Percentiles rank a stretch among this genome's conserved stretches.
Conservation (phyloP, 805 yeast species). For the Komagataella phaffii region DNA sequence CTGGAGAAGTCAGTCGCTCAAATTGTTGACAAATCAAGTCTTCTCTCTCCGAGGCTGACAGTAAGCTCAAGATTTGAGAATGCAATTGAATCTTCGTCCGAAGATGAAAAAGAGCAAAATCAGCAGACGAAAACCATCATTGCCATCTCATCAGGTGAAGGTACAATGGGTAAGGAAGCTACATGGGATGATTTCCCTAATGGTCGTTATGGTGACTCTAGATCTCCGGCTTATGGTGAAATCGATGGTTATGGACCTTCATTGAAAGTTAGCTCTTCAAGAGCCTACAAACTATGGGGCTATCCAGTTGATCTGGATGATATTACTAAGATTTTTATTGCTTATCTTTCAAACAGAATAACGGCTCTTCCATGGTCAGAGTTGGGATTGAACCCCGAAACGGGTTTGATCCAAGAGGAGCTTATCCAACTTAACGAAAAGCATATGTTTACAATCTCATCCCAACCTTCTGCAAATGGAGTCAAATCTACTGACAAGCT, state of each 20-base stretch:
- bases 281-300: slow-evolving; percentile 73
- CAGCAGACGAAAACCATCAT: slow-evolving; percentile 43
- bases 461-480: slow-evolving; percentile 91
- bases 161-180: slow-evolving; percentile 76
- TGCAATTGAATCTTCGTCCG: slow-evolving; percentile 14
- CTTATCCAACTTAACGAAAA: slow-evolving; percentile 62
- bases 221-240: slow-evolving; percentile 96
- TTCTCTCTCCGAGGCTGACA: slow-evolving; percentile 34
- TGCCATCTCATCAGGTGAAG: slow-evolving; percentile 76
- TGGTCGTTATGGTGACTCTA: slow-evolving; percentile 90
- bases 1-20: slow-evolving; percentile 87
- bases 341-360: slow-evolving; percentile 62
- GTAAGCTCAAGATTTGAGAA: slow-evolving; percentile 19
- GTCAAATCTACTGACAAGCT: slow-evolving; percentile 68
- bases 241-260: slow-evolving; percentile 95
- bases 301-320: slow-evolving; percentile 49
- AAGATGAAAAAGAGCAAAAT: slow-evolving; percentile 6
- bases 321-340: slow-evolving; percentile 50
- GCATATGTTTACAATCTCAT: slow-evolving; percentile 79
- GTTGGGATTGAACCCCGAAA: slow-evolving; percentile 73
- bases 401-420: slow-evolving; percentile 86
- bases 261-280: slow-evolving; percentile 56
- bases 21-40: slow-evolving; percentile 50
- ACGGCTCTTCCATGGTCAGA: slow-evolving; percentile 90
- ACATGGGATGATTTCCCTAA: slow-evolving; percentile 97